Evolutionary conservation across 352 stramenopile species (phyloP).

Genomic region (Phytophthora ramorum): DNA sequence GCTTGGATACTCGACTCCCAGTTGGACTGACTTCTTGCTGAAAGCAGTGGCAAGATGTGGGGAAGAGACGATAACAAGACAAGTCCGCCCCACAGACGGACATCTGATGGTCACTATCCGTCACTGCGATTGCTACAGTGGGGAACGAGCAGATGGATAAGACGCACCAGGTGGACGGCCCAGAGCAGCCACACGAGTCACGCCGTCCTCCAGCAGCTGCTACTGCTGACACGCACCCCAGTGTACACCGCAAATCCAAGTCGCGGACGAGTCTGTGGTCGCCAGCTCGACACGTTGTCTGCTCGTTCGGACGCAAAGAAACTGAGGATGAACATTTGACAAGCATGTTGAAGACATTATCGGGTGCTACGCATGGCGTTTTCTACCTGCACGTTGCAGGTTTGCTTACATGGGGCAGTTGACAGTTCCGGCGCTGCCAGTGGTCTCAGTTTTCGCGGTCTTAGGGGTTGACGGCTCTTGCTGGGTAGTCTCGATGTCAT

Average conservation of each 20-base stretch:
- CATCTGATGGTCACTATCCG: slow-evolving; percentile 5
- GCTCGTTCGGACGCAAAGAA: neutral
- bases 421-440: slow-evolving; percentile 17
- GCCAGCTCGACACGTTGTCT: slow-evolving; percentile 1
- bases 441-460: neutral
- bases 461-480: no score
- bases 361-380: slow-evolving; percentile 4
- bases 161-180: slow-evolving; percentile 11
- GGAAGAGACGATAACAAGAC: slow-evolving; percentile 1
- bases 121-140: slow-evolving; percentile 9
- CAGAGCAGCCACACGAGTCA: slow-evolving; percentile 17
- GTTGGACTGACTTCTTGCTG: no score
- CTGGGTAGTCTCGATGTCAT: neutral
- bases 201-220: slow-evolving; percentile 17
- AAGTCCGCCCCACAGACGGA: slow-evolving; percentile 10
- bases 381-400: slow-evolving; percentile 2
- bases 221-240: slow-evolving; percentile 5
- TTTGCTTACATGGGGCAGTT: slow-evolving; percentile 32
- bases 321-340: slow-evolving; percentile 3
- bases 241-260: slow-evolving; percentile 7
- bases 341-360: slow-evolving; percentile 14
- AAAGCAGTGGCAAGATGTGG: slow-evolving; percentile 1
- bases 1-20: no score
- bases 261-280: neutral
- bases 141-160: slow-evolving; percentile 16